Base-by-base conservation (phyloP, 2,329 filamentous ascomycete species). In the Coniochaeta sp. region DNA sequence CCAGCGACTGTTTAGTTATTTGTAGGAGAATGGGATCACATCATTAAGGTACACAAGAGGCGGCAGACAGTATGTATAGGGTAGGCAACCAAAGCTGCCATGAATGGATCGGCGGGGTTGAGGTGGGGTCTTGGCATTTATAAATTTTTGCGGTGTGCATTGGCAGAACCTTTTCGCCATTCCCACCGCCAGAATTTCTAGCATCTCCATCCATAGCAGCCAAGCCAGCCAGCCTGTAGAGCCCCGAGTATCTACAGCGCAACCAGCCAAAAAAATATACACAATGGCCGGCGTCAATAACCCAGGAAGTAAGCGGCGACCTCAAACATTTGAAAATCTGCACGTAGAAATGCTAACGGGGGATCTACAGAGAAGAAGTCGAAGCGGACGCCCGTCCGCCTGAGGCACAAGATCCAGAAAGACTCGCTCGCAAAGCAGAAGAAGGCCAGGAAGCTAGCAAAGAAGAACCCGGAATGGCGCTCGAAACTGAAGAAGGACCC, bases 401-500 rank as follows among this genome's bases (percentile, higher is more conserved):
- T 99, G 64, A 85, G 92, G 59, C 86, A 96, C 76, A 96, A 95
- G 74, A 97, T 99, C 71, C 83, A 96, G 68, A 99, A 99, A 73
- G 86, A 88, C 20, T 89, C 91, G 50, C 82, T 82, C 38, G 85
- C 89, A 56, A 99, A 99, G 77, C 90, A 96, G 72, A 84, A 85
- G 67, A 99, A 99, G 72, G 75, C 84, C 56, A 86, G 85, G 65
- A 97, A 96, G 77, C 77, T 84, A 52, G 90, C 87, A 52, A 97
- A 96, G 76, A 91, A 95, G 82, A 96, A 96, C 69, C 92, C 94
- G 30, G 84, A 96, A 89, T 97, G 94, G 91, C 84, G 88, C 61
- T 91, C 90, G 54, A 89, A 91, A 69, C 68, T 96, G 60, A 97
- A 96, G 82, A 99, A 97, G 75, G 94, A 99, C 63, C 94, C 92